Conservation (phyloP, 306 rosid genomes). For the Glycine soja region DNA sequence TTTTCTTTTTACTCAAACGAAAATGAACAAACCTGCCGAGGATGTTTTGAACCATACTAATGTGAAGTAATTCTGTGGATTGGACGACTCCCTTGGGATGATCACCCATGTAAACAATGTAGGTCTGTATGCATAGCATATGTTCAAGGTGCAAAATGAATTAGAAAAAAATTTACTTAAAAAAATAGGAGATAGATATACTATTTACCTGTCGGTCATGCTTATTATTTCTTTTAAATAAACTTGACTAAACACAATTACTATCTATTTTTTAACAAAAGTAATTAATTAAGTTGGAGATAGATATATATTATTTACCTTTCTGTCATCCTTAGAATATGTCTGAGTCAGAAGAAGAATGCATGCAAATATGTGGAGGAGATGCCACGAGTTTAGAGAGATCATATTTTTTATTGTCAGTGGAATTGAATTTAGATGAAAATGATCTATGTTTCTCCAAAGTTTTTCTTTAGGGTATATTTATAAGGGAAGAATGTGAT, state of each 20-base stretch:
- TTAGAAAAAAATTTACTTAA: background rate
- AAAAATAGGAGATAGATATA: no score
- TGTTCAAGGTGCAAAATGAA: background rate
- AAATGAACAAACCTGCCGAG: background rate
- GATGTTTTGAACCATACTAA: background rate
- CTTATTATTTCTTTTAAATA: no score
- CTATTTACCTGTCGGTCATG: no score
- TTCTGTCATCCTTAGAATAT: background rate
- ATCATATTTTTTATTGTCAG: background rate
- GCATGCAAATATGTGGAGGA: background rate
- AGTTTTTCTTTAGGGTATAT: background rate
- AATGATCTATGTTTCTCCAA: no score
- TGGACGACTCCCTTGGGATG: background rate
- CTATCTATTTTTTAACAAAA: no score
- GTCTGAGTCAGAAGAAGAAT: background rate
- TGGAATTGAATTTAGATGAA: background rate
- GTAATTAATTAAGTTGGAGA: no score
- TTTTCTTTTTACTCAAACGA: no score
- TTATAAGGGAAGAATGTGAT: background rate
- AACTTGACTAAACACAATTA: no score
- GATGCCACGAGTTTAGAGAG: background rate
- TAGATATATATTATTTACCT: background rate
- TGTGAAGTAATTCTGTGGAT: slow-evolving; percentile 1
- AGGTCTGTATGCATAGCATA: background rate
- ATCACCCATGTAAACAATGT: slow-evolving; percentile 1